Base-by-base conservation (phyloP, 441 rosid genomes). In the Pelargonium citronellum region DNA sequence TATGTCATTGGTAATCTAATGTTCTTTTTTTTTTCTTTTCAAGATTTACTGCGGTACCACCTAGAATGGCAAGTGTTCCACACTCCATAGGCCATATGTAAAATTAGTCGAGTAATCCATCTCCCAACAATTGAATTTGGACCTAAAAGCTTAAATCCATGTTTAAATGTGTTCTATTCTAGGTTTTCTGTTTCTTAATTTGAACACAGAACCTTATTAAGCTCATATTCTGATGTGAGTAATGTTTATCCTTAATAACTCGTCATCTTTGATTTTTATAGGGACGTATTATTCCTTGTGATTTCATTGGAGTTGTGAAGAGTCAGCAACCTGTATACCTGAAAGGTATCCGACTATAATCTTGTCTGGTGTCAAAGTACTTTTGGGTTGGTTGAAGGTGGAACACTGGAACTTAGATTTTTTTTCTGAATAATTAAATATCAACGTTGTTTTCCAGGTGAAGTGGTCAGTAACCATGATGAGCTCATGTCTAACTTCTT, bases 401-500 rank as follows among this genome's bases (percentile, higher is more conserved):
- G 55, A 49, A 11, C 15, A 0, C 16, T 49, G 55, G 16, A 39
- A 39, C 44, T 39, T 39, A 72, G 47, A 68, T 19, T 63, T 73
- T 43, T 5, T 22, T 39, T 9, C 3, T 67, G 27, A 43, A 68
- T 71, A 53, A 12, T 41, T 58, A 22, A 30, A 41, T 5, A 17
- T 55, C 9, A 55, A 30, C 60, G 69, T 65, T 74, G 41, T 75
- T 71, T 74, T 15, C 55, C 83, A 91, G 99, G 92, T 66, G 99
- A 94, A 84, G 80, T 86, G 55, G 99, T 91, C 46, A 90, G 82
- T 68, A 94, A 94, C 85, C 99, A 94, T 72, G 97, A 94, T 58
- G 99, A 94, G 81, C 96, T 94, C 75, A 91, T 91, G 99, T 94
- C 97, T 51, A 94, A 94, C 91, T 94, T 94, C 79, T 94, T 94